Base-by-base conservation (phyloP, 1,284 basidiomycete genomes). In the Stereum hirsutum region DNA sequence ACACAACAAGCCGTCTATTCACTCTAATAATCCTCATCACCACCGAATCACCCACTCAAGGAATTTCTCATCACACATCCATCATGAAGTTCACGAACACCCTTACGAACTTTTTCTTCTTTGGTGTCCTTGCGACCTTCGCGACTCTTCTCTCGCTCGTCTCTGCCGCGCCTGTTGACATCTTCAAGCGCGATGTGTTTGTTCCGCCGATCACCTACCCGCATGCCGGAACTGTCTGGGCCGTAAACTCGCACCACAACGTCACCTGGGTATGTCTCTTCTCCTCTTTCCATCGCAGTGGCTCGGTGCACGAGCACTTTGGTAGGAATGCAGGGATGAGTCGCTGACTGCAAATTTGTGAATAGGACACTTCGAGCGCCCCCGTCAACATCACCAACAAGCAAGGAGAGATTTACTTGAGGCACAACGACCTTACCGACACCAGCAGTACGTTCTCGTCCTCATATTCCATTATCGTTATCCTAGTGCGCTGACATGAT, bases 341-440 rank as follows among this genome's bases (percentile, higher is more conserved):
- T n/a, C 12, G 33, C 34, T 19, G 8, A 35, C 6, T n/a, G n/a
- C n/a, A n/a, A n/a, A n/a, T n/a, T 3, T 17, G 33, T 17, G 28
- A 5, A 32, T 26, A 6, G 55, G 53, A 57, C 36, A 46, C 46
- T 34, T 45, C 48, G 19, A 42, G 50, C 43, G 44, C 53, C 6
- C 58, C 58, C 15, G 38, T 36, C 17, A 34, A 54, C 28, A 54
- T 59, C 46, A 54, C 56, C 21, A 59, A 59, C 51, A 23, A 30
- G 24, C 34, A 41, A 11, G 55, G 54, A 14, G n/a, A 17, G 19
- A 51, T 57, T 28, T 15, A 41, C 12, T 44, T 58, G 10, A 46
- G 49, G 30, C 52, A 53, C 43, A 51, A 48, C 24, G 41, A 49
- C 15, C 23, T 39, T 5, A 36, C 44, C 19, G n/a, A n/a, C n/a